Conservation (phyloP, 129 eudicot species). For the Apium graveolens region DNA sequence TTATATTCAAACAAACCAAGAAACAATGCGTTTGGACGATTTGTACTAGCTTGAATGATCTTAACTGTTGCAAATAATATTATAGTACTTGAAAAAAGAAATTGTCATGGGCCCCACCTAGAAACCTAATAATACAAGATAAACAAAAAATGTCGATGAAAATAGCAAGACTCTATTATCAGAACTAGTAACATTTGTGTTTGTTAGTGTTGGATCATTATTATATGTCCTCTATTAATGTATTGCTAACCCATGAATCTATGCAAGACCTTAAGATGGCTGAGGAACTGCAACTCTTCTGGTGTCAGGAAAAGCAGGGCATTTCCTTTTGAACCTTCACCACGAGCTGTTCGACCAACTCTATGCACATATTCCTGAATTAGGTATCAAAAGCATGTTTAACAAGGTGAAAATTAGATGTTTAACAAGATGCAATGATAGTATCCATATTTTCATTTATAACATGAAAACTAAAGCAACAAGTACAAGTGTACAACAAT, state of each 20-base stretch:
- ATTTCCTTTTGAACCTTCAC: constrained; percentile 57
- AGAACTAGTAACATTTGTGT: neutral
- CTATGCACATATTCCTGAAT: constrained; percentile 61
- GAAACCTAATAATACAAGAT: neutral
- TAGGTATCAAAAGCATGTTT: neutral
- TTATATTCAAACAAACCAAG: neutral
- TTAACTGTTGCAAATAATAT: neutral
- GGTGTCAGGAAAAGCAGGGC: constrained; percentile 56
- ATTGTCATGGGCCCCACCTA: neutral
- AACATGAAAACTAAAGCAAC: neutral
- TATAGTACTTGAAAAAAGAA: neutral
- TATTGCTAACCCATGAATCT: neutral
- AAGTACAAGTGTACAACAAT: no score
- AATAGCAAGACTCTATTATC: neutral
- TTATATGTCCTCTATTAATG: neutral
- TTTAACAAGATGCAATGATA: neutral
- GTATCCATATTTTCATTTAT: neutral
- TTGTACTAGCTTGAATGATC: neutral
- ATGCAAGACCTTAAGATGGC: constrained; percentile 40
- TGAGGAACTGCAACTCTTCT: constrained; percentile 42
- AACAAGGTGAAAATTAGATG: neutral
- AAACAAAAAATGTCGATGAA: neutral
- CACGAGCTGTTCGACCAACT: constrained; percentile 68
- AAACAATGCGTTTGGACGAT: neutral
- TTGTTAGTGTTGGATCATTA: neutral